Percentiles rank a stretch among this genome's conserved stretches.
Conservation (phyloP, 2,329 filamentous ascomycete genomes). For the Xylaria sp. region DNA sequence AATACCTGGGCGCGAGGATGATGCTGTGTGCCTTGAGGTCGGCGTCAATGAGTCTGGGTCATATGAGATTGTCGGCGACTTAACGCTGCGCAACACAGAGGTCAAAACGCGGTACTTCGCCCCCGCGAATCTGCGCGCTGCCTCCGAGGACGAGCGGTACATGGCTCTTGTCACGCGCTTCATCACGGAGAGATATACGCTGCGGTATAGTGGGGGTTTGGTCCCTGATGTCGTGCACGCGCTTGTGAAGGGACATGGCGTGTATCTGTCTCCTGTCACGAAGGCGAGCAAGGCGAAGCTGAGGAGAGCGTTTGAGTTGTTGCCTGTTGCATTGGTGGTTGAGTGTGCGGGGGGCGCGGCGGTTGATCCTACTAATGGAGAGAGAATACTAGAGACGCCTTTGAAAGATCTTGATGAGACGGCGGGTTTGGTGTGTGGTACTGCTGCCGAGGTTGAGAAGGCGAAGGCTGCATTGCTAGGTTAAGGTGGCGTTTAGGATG, state of each 20-base stretch:
- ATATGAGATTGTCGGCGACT: neutral
- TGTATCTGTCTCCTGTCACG: conserved; percentile 69
- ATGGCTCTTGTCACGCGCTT: conserved; percentile 60
- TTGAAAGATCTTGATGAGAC: conserved; percentile 59
- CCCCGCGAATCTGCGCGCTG: conserved; percentile 68
- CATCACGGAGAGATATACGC: conserved; percentile 64
- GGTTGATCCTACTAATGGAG: conserved; percentile 58
- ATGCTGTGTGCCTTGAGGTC: conserved; percentile 62
- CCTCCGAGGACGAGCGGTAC: conserved; percentile 62
- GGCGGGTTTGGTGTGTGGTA: conserved; percentile 62
- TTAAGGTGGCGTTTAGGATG: neutral
- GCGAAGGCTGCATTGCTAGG: conserved; percentile 20
- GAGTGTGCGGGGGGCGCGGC: conserved; percentile 69
- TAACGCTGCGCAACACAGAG: conserved; percentile 21
- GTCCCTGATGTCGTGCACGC: conserved; percentile 70
- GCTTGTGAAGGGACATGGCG: conserved; percentile 68
- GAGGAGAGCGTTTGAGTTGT: conserved; percentile 67
- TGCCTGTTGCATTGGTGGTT: conserved; percentile 67
- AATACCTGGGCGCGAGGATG: conserved; percentile 50
- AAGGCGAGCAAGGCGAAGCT: conserved; percentile 64
- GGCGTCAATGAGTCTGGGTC: conserved; percentile 48
- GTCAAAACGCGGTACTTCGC: conserved; percentile 68
- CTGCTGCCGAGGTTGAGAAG: conserved; percentile 36
- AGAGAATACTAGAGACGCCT: conserved; percentile 52
- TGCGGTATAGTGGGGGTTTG: conserved; percentile 69